A percentile compares a stretch with the other conserved stretches of the same genome.
Conservation (phyloP, 768 basidiomycete species). For the Termitomyces sp. region DNA sequence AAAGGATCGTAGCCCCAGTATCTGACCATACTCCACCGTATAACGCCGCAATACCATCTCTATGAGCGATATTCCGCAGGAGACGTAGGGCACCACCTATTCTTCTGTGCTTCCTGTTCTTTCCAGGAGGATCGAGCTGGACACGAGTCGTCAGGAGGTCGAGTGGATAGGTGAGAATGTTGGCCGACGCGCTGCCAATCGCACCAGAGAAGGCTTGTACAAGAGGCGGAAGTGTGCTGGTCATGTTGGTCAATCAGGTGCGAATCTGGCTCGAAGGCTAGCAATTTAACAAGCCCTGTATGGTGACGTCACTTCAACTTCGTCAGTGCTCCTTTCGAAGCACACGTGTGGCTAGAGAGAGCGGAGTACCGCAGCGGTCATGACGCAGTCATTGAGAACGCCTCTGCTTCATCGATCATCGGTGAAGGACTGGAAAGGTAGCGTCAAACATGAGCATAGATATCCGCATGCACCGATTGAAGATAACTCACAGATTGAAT, state of each 20-base stretch:
- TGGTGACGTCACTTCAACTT: not conserved
- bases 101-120: not conserved
- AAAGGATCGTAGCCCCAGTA: not conserved
- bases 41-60: not conserved
- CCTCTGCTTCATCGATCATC: too few species aligned
- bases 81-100: not conserved
- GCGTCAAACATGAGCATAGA: too few species aligned
- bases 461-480: too few species aligned
- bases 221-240: constrained; percentile 51
- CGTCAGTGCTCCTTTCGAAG: too few species aligned
- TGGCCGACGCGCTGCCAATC: constrained; percentile 51
- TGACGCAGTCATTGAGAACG: too few species aligned
- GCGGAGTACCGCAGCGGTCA: too few species aligned
- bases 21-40: not conserved
- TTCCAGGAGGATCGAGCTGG: constrained; percentile 31
- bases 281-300: not conserved
- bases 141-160: constrained; percentile 54
- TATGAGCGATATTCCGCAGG: not conserved
- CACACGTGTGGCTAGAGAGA: too few species aligned
- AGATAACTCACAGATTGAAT: too few species aligned
- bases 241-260: constrained; percentile 33
- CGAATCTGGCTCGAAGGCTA: not conserved
- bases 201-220: constrained; percentile 43
- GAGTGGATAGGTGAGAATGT: constrained; percentile 49
- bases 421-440: too few species aligned